A percentile compares a stretch with the other conserved stretches of the same genome.
phyloP scores from a whole-genome alignment of 441 rosid species.

The Heliophila coronopifolia region DNA sequence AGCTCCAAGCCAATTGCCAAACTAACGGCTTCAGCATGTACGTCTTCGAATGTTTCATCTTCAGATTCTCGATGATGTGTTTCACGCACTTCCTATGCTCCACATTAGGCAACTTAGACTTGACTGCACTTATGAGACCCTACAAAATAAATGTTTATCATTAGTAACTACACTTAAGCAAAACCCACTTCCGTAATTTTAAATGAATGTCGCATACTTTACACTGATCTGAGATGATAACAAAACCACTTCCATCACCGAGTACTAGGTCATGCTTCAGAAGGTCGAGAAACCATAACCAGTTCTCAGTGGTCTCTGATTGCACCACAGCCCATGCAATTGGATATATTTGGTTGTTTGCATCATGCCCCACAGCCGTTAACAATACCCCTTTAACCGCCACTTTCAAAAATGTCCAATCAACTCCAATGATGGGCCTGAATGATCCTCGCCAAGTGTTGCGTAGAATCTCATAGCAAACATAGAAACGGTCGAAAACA shows the following conservation, averaged over 20 bases:
- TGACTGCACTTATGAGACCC: background rate
- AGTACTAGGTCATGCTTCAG: background rate
- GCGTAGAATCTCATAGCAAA: background rate
- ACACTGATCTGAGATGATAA: background rate
- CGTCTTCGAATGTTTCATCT: background rate
- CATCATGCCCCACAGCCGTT: background rate
- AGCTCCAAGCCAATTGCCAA: background rate
- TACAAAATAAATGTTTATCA: background rate
- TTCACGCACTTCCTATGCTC: background rate
- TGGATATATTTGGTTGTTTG: background rate
- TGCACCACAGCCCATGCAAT: background rate
- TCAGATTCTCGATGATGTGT: background rate
- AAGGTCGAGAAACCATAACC: background rate
- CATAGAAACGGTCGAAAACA: background rate
- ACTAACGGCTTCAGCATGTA: background rate
- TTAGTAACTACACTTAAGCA: too few relatives aligned
- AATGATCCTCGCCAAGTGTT: background rate
- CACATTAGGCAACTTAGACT: background rate
- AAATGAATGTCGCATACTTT: too few relatives aligned
- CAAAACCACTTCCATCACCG: background rate
- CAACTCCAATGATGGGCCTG: background rate
- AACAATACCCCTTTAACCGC: background rate
- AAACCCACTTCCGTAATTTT: too few relatives aligned
- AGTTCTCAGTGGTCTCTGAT: background rate
- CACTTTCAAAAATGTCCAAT: background rate